Percentiles rank a stretch among this genome's conserved stretches.
phyloP scores from a whole-genome alignment of 1,284 basidiomycete genomes.

The Puccinia coronata region DNA sequence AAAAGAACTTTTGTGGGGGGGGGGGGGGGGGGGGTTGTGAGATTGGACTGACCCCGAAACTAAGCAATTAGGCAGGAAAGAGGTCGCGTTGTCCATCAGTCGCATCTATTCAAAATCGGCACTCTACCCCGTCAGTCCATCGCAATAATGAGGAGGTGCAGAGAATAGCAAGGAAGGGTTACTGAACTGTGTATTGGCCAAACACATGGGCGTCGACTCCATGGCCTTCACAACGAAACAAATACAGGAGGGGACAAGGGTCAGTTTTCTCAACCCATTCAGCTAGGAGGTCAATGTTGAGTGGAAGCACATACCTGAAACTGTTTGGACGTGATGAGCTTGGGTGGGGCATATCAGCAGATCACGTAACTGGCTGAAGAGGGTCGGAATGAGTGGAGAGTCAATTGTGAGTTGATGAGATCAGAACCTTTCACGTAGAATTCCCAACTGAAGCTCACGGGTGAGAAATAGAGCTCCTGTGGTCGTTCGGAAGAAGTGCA shows the following conservation, averaged over 20 bases:
- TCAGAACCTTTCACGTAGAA: background rate
- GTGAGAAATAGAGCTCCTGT: constrained; percentile 36
- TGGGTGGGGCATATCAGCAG: constrained; percentile 45
- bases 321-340: constrained; percentile 48
- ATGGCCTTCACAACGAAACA: constrained; percentile 22
- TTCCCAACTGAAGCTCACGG: constrained; percentile 5
- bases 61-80: constrained; percentile 40
- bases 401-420: background rate
- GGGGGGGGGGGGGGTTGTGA: background rate
- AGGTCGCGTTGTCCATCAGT: constrained; percentile 33
- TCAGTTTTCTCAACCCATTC: background rate
- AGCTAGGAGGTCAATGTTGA: background rate
- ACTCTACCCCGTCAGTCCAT: background rate
- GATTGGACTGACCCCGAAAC: constrained; percentile 34
- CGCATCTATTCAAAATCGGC: constrained; percentile 13
- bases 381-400: background rate
- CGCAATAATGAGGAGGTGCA: background rate
- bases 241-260: background rate
- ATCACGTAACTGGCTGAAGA: constrained; percentile 44
- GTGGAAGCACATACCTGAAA: constrained; percentile 22
- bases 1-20: no score
- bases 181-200: constrained; percentile 47
- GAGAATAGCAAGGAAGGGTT: background rate
- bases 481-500: background rate
- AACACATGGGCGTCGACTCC: constrained; percentile 46